Conservation (phyloP, 306 rosid genomes). For the Gynostemma pentaphyllum region DNA sequence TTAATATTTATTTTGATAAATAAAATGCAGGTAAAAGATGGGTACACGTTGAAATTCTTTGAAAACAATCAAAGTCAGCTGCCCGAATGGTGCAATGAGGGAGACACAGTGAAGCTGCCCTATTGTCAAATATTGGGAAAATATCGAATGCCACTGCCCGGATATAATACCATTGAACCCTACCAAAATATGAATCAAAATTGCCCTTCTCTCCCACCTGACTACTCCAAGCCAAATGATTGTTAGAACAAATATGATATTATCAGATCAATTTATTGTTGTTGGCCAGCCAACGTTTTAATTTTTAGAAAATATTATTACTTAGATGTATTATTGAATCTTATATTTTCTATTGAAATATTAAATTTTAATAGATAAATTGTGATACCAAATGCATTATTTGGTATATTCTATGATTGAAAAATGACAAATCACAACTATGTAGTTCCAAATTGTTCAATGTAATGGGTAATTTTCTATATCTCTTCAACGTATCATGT, state of each 20-base stretch:
- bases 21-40: slow-evolving; percentile 60
- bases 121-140: slow-evolving; percentile 94
- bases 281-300: too few relatives aligned
- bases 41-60: slow-evolving; percentile 65
- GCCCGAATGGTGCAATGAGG: slow-evolving; percentile 76
- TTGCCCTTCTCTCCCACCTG: slow-evolving; percentile 83
- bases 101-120: slow-evolving; percentile 33
- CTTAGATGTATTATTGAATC: too few relatives aligned
- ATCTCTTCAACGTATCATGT: too few relatives aligned
- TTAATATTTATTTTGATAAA: slow-evolving; percentile 3
- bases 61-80: slow-evolving; percentile 53
- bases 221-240: slow-evolving; percentile 40
- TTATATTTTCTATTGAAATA: too few relatives aligned
- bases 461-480: too few relatives aligned
- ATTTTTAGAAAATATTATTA: too few relatives aligned
- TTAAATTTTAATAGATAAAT: too few relatives aligned
- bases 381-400: too few relatives aligned
- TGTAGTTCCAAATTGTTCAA: too few relatives aligned
- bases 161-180: slow-evolving; percentile 62
- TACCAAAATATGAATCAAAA: slow-evolving; percentile 76
- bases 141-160: slow-evolving; percentile 75
- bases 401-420: too few relatives aligned
- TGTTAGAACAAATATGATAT: slow-evolving; percentile 33
- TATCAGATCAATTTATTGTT: too few relatives aligned
- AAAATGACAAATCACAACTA: too few relatives aligned